Evolutionary conservation across 805 yeast species (phyloP).

Genomic region (Kregervanrija pseudodelftensis): DNA sequence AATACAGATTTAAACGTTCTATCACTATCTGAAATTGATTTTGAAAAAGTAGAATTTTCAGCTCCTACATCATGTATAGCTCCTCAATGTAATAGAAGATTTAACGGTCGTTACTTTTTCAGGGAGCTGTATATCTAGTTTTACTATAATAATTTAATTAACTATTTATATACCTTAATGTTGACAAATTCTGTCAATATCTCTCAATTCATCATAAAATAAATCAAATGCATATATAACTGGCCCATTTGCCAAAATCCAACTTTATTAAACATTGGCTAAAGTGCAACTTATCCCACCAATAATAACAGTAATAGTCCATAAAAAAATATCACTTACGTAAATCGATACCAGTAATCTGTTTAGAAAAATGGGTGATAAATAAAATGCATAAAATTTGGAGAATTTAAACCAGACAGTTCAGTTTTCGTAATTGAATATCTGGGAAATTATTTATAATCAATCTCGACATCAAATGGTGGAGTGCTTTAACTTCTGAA

Average conservation of each 20-base stretch:
- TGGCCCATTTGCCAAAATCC: neutral
- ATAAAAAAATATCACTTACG: no score
- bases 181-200: constrained; percentile 24
- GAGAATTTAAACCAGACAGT: no score
- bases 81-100: constrained; percentile 35
- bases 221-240: no score
- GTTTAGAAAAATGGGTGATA: no score
- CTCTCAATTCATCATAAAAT: neutral
- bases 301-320: no score
- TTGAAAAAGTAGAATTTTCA: constrained; percentile 36
- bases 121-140: constrained; percentile 42
- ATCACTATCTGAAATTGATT: constrained; percentile 19
- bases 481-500: no score
- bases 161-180: constrained; percentile 14
- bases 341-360: no score
- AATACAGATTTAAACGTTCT: constrained; percentile 10
- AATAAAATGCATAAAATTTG: no score
- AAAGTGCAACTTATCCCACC: neutral
- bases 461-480: no score
- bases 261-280: neutral
- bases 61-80: constrained; percentile 60
- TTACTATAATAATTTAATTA: neutral
- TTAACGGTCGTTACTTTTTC: constrained; percentile 44
- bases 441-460: no score
- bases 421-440: no score